phyloP scores from a whole-genome alignment of 371 early-diverging fungal genomes.

The Zopfochytrium polystomum region DNA sequence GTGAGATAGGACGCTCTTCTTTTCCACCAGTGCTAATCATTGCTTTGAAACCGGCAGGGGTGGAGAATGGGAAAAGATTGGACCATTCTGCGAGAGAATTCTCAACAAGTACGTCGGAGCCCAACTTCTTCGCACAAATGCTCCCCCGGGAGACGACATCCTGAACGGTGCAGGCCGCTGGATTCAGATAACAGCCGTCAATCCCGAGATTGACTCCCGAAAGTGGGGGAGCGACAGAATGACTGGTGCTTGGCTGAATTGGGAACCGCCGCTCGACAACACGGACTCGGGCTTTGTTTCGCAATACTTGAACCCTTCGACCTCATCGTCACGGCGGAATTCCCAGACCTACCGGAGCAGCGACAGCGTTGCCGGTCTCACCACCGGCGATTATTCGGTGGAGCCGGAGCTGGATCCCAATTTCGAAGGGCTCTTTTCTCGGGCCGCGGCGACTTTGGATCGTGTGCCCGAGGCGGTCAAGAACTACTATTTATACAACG shows the following conservation, averaged over 20 bases:
- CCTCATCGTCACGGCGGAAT: not conserved
- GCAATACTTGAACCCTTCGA: too few species aligned
- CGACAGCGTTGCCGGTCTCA: not conserved
- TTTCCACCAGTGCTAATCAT: not conserved
- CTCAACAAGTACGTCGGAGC: constrained; percentile 65
- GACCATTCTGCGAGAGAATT: constrained; percentile 71
- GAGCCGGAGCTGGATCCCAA: constrained; percentile 45
- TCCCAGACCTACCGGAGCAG: not conserved
- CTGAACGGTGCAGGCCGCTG: constrained; percentile 56
- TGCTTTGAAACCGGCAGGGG: constrained; percentile 40
- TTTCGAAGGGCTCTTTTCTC: constrained; percentile 18
- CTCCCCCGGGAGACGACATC: constrained; percentile 53
- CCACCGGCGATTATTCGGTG: constrained; percentile 18
- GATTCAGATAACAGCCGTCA: constrained; percentile 70
- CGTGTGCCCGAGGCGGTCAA: constrained; percentile 27
- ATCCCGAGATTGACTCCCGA: constrained; percentile 53
- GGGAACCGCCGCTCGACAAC: too few species aligned
- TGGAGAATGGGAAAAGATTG: constrained; percentile 71
- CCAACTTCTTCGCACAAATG: constrained; percentile 49
- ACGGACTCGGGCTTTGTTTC: too few species aligned
- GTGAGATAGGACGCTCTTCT: constrained; percentile 8
- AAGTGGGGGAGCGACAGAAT: constrained; percentile 26
- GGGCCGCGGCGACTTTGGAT: constrained; percentile 15
- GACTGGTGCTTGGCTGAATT: constrained; percentile 21
- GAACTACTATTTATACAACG: constrained; percentile 63